phyloP scores from a whole-genome alignment of 2,329 filamentous ascomycete species.

The Phoma herbarum region DNA sequence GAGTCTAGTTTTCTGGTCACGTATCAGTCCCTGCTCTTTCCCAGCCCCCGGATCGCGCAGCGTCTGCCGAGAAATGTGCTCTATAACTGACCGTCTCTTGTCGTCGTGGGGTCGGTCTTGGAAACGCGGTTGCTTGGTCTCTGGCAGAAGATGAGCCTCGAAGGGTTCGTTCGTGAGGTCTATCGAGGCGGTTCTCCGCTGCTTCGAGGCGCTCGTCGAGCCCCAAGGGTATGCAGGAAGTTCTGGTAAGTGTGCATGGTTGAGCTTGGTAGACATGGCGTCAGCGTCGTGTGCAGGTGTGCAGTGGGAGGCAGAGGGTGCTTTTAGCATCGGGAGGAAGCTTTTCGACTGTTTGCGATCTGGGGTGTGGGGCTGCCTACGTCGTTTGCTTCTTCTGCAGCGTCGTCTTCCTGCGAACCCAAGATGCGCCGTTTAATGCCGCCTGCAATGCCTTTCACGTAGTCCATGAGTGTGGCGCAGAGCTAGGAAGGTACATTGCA shows the following conservation, averaged over 20 bases:
- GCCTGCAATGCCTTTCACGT: not conserved
- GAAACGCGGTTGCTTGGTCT: not conserved
- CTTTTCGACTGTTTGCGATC: not conserved
- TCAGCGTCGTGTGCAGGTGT: constrained; percentile 24
- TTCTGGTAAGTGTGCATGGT: constrained; percentile 24
- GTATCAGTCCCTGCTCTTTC: constrained; percentile 21
- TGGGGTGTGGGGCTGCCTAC: constrained; percentile 15
- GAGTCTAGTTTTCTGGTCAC: constrained; percentile 27
- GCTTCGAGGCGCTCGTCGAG: not conserved
- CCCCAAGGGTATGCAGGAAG: not conserved
- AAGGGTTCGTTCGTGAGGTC: not conserved
- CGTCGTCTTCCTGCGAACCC: constrained; percentile 15
- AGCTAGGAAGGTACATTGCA: not conserved
- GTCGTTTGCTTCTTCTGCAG: constrained; percentile 13
- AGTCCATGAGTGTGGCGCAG: constrained; percentile 1
- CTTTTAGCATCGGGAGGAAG: no score
- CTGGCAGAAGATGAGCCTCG: not conserved
- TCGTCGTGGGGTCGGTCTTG: not conserved
- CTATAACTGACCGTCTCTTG: constrained; percentile 16
- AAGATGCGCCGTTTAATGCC: constrained; percentile 1
- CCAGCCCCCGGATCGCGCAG: not conserved
- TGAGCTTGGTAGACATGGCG: constrained; percentile 31
- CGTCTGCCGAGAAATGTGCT: not conserved
- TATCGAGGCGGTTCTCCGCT: not conserved
- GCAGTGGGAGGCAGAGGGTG: not conserved